Conservation (phyloP, 371 early-diverging fungal species). For the Apophysomyces variabilis region DNA sequence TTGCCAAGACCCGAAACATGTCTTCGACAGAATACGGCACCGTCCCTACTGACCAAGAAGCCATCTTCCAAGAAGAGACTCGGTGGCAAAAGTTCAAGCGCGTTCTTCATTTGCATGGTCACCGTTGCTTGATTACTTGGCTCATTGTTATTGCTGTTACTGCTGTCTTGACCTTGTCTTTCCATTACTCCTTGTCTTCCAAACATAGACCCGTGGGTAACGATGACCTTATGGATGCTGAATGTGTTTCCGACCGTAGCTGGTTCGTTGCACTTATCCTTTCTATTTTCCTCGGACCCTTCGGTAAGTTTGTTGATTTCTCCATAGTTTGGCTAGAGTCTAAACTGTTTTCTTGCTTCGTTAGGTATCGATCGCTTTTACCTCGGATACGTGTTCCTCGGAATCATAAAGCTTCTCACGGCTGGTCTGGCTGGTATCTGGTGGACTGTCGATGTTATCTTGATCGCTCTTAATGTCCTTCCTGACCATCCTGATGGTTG, state of each 20-base stretch:
- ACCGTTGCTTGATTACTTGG: slow-evolving; percentile 46
- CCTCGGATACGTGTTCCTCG: slow-evolving; percentile 59
- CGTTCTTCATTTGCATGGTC: slow-evolving; percentile 39
- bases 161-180: slow-evolving; percentile 38
- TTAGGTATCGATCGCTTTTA: slow-evolving; percentile 68
- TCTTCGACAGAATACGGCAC: slow-evolving; percentile 45
- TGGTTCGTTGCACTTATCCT: slow-evolving; percentile 51
- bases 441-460: slow-evolving; percentile 50
- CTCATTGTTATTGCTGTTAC: slow-evolving; percentile 37
- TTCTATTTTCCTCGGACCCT: slow-evolving; percentile 54
- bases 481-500: slow-evolving; percentile 52
- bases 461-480: slow-evolving; percentile 52
- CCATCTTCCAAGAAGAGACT: slow-evolving; percentile 31
- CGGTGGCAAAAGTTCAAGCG: slow-evolving; percentile 37
- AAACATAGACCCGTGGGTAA: slow-evolving; percentile 16
- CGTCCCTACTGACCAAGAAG: slow-evolving; percentile 40
- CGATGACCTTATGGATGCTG: slow-evolving; percentile 17
- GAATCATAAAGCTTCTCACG: slow-evolving; percentile 50
- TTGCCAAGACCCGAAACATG: slow-evolving; percentile 21
- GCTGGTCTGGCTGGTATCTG: slow-evolving; percentile 56
- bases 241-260: slow-evolving; percentile 54
- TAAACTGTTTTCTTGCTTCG: slow-evolving; percentile 1
- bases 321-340: too few species aligned
- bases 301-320: slow-evolving; percentile 36
- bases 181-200: slow-evolving; percentile 34